These are phyloP conservation scores for Suhomyces anneliseae DNA, from an alignment of 1,139 yeast genomes.

Conservation along the genomic window DNA sequence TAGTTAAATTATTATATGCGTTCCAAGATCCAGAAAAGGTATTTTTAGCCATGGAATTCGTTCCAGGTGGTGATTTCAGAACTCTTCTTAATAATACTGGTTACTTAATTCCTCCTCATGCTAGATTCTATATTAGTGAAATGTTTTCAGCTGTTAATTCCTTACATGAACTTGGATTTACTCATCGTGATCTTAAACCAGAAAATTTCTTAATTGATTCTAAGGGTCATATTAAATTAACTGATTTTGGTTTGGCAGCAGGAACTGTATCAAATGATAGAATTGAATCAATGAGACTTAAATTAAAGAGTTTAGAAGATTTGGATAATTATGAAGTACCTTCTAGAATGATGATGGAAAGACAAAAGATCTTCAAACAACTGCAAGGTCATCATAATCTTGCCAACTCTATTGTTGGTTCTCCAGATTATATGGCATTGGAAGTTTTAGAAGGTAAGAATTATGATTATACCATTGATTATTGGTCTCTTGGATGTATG, in stretches of 20 bases:
- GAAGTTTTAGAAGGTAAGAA: slow-evolving; percentile 94
- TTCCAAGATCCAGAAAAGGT: slow-evolving; percentile 92
- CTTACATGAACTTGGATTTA: slow-evolving; percentile 90
- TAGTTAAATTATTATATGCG: slow-evolving; percentile 88
- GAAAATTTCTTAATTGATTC: slow-evolving; percentile 94
- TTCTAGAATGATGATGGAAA: slow-evolving; percentile 76
- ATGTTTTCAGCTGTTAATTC: slow-evolving; percentile 96
- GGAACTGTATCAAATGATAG: slow-evolving; percentile 93
- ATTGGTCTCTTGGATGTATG: slow-evolving; percentile 98
- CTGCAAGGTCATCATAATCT: slow-evolving; percentile 64
- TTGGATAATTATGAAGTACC: slow-evolving; percentile 68
- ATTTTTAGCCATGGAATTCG: slow-evolving; percentile 97
- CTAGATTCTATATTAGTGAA: slow-evolving; percentile 91
- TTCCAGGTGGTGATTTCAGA: slow-evolving; percentile 98
- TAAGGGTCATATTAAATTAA: slow-evolving; percentile 91
- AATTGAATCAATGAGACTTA: slow-evolving; percentile 87
- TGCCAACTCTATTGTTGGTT: slow-evolving; percentile 95
- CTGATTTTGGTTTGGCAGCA: slow-evolving; percentile 97
- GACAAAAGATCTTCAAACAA: slow-evolving; percentile 81
- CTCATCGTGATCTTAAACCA: slow-evolving; percentile 96
- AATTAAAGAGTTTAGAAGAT: slow-evolving; percentile 78
- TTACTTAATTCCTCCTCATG: slow-evolving; percentile 89
- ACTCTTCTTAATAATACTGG: slow-evolving; percentile 93
- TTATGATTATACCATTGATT: slow-evolving; percentile 95
- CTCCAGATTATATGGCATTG: slow-evolving; percentile 98